Evolutionary conservation across 164 flowering plant genomes (phyloP), one percentile per base, ranked within the genome.

Genomic region (Amborella trichopoda): DNA sequence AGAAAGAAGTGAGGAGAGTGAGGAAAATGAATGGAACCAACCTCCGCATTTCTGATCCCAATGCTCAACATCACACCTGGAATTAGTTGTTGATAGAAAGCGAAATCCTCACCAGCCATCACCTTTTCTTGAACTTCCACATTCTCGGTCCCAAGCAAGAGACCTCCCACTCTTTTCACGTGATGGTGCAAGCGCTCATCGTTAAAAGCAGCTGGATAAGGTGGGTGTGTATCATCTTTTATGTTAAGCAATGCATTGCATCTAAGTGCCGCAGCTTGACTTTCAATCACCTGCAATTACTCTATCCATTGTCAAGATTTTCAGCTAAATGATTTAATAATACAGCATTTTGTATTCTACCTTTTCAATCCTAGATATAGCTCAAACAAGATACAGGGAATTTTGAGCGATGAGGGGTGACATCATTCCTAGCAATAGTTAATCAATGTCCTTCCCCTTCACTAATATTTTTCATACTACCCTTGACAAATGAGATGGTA

Each of bases 21-120:
- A 2, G 80, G 89, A 12, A 75, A 62, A 52, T 81, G 73, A 63
- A 72, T 41, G 1, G 91, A 65, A 8, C 94, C 91, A 46, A 69
- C 16, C 26, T 52, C 44, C 60, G 77, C 81, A 44, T 90, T 90
- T 52, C 84, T 53, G 23, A 85, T 79, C 25, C 97, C 97, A 34
- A 90, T 60, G 40, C 53, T 33, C 21, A 81, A 56, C 68, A 90
- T 66, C 3, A 61, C 67, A 40, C 91, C 95, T 5, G 95, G 91
- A 37, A 86, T 73, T 64, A 52, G 14, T 60, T 83, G 60, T 40
- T 74, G 84, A 45, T 83, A 85, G 68, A 83, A 85, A 40, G 84
- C 80, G 40, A 90, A 90, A 54, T 90, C 97, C 50, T 90, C 97
- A 10, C 86, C 81, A 14, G 88, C 97, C 97, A 85, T 77, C 43